A percentile compares a stretch with the other conserved stretches of the same genome.
Conservation (phyloP, 352 stramenopile species). For the Globisporangium paroecandrum region DNA sequence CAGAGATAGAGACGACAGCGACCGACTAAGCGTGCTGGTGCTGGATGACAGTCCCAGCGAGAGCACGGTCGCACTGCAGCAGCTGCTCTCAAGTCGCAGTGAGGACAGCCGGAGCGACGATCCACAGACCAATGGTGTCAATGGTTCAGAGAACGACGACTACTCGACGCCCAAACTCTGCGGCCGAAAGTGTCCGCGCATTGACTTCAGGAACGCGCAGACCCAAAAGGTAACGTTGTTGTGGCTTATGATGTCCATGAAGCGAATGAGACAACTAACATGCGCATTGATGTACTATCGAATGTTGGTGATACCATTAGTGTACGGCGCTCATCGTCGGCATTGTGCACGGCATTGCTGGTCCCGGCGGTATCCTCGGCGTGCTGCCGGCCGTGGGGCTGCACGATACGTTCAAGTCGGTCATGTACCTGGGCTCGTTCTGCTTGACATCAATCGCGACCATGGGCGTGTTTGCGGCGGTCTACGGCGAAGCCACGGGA, state of each 20-base stretch:
- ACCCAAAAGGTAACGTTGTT: constrained; percentile 61
- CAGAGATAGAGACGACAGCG: no score
- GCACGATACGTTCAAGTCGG: constrained; percentile 74
- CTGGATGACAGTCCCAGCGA: constrained; percentile 48
- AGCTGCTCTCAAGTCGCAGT: constrained; percentile 36
- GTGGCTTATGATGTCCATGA: constrained; percentile 6
- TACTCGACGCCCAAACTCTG: constrained; percentile 29
- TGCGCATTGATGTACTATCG: background rate
- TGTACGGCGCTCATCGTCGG: constrained; percentile 81
- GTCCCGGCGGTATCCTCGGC: constrained; percentile 75
- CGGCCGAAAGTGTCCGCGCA: constrained; percentile 39
- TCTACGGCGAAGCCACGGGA: constrained; percentile 78
- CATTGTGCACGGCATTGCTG: constrained; percentile 89
- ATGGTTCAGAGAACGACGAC: background rate
- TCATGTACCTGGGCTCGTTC: constrained; percentile 88
- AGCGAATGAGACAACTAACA: background rate
- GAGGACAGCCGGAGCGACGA: constrained; percentile 18
- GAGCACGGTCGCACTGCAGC: constrained; percentile 48
- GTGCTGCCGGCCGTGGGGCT: constrained; percentile 87
- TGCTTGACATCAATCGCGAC: constrained; percentile 85
- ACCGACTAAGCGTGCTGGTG: constrained; percentile 16
- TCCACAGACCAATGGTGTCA: background rate
- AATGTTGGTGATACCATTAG: constrained; percentile 20
- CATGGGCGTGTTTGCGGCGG: constrained; percentile 87
- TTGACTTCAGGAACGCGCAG: constrained; percentile 68